These are phyloP conservation scores for Fusarium verticillioides DNA, from an alignment of 2,329 filamentous ascomycete species.

Conservation along the genomic window DNA sequence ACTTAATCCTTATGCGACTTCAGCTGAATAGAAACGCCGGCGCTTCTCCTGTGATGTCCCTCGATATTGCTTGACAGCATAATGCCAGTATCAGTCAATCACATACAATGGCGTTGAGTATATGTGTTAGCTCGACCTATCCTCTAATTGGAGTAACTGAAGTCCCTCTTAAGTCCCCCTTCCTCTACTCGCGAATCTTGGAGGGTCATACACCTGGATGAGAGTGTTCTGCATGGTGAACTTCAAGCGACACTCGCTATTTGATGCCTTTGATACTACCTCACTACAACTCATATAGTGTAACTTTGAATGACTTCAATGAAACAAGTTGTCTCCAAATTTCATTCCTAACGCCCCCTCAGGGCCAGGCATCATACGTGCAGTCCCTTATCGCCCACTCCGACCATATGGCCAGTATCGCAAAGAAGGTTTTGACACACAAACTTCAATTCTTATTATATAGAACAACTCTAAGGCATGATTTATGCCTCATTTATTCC, in stretches of 20 bases:
- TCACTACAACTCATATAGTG: neutral
- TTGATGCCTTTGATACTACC: neutral
- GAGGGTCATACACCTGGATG: neutral
- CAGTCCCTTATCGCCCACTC: neutral
- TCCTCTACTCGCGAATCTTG: neutral
- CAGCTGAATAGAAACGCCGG: neutral
- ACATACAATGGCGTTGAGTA: too few species aligned
- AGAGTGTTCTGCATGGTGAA: neutral
- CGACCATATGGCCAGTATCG: neutral
- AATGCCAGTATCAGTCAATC: neutral
- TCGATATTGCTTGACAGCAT: neutral
- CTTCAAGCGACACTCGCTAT: neutral
- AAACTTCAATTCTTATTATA: too few species aligned
- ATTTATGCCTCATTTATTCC: neutral
- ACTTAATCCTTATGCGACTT: neutral
- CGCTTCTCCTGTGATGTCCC: neutral
- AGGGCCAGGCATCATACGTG: neutral
- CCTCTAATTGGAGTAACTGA: too few species aligned
- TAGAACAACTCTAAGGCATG: neutral
- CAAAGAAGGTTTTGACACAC: neutral
- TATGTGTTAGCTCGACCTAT: neutral
- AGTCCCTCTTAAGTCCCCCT: too few species aligned
- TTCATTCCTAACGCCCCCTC: neutral
- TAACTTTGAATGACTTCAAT: too few species aligned
- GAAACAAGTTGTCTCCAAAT: too few species aligned